phyloP scores from a whole-genome alignment of 495 filamentous ascomycete species.

The Penicilliopsis zonata region DNA sequence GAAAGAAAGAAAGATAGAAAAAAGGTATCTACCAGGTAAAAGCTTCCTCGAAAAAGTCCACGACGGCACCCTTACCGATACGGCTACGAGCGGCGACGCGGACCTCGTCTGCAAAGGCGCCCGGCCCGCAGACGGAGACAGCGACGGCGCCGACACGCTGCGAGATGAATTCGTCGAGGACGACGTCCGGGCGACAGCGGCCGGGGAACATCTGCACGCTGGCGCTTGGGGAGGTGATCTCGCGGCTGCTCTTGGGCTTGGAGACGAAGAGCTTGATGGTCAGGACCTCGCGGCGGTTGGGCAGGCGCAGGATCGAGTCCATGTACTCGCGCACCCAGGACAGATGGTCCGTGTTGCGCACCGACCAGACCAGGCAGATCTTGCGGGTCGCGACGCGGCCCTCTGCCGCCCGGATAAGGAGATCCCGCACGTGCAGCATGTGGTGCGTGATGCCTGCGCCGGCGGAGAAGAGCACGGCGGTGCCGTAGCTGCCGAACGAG shows the following conservation, averaged over 20 bases:
- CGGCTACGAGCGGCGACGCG: slow-evolving; percentile 54
- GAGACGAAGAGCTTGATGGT: slow-evolving; percentile 83
- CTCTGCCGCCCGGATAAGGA: slow-evolving; percentile 56
- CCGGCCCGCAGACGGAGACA: slow-evolving; percentile 83
- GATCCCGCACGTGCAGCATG: slow-evolving; percentile 62
- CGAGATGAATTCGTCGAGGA: slow-evolving; percentile 70
- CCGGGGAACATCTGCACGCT: slow-evolving; percentile 88
- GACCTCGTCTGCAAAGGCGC: slow-evolving; percentile 81
- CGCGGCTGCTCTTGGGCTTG: slow-evolving; percentile 62
- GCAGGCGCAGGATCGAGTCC: slow-evolving; percentile 83
- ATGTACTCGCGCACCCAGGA: slow-evolving; percentile 94
- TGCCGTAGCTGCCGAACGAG: slow-evolving; percentile 66
- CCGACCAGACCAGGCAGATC: slow-evolving; percentile 80
- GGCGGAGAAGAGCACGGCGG: slow-evolving; percentile 73
- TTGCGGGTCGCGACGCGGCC: slow-evolving; percentile 65
- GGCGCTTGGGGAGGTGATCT: slow-evolving; percentile 69
- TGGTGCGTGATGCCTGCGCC: slow-evolving; percentile 87
- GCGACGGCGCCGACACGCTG: slow-evolving; percentile 68
- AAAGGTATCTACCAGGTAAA: slow-evolving; percentile 60
- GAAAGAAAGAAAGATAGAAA: slow-evolving; percentile 1
- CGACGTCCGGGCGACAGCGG: slow-evolving; percentile 38
- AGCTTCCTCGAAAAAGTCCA: slow-evolving; percentile 92
- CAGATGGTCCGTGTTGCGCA: slow-evolving; percentile 77
- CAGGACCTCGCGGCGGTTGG: slow-evolving; percentile 68
- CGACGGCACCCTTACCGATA: slow-evolving; percentile 49